Percentiles rank a stretch among this genome's conserved stretches.
These are phyloP conservation scores for Populus pruinosa DNA, from an alignment of 345 rosid genomes.

Conservation along the genomic window DNA sequence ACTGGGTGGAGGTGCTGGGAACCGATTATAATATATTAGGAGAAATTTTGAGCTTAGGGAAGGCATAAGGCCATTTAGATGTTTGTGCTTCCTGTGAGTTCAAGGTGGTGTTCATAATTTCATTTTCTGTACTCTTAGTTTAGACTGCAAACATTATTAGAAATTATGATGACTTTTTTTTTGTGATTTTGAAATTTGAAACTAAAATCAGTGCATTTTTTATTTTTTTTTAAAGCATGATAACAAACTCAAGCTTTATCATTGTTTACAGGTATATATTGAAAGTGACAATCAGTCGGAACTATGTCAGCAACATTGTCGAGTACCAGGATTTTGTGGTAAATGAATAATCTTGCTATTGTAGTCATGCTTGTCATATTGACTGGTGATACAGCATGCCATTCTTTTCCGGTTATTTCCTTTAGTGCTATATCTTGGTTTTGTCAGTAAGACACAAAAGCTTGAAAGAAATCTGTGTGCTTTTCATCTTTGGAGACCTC, in stretches of 20 bases:
- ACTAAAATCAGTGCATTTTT: neutral
- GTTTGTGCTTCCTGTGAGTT: neutral
- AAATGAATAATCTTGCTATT: constrained; percentile 9
- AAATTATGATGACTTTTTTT: neutral
- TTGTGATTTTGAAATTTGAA: neutral
- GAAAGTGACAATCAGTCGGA: constrained; percentile 85
- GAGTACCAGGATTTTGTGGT: constrained; percentile 96
- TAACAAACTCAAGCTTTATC: neutral
- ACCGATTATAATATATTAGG: neutral
- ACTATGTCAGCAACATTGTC: constrained; percentile 83
- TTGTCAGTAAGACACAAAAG: no score
- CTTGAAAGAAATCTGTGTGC: no score
- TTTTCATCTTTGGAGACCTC: no score
- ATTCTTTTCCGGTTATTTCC: neutral
- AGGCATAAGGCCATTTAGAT: neutral
- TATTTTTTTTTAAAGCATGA: neutral
- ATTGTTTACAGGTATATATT: constrained; percentile 67
- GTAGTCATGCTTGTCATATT: neutral
- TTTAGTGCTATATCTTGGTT: neutral
- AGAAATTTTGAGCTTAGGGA: neutral
- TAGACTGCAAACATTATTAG: neutral
- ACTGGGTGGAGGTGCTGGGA: neutral
- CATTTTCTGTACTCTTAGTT: neutral
- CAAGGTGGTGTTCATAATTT: neutral
- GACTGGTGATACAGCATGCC: neutral